Base-by-base conservation (phyloP, 116 monocot genomes). In the Thalassia testudinum region DNA sequence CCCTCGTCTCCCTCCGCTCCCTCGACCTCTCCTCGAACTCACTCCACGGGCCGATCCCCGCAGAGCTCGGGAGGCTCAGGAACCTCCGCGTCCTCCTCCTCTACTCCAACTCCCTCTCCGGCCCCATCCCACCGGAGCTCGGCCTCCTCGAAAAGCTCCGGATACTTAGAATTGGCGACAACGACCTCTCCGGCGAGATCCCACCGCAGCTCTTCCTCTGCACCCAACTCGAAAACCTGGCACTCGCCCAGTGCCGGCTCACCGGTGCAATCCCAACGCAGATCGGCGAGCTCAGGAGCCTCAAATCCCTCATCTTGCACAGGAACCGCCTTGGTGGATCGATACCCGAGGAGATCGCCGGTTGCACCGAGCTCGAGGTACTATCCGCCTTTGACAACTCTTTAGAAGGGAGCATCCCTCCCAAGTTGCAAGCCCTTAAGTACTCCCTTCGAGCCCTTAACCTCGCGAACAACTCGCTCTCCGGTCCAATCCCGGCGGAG, bases 1-100 rank as follows among this genome's bases (percentile, higher is more conserved):
- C 58, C 17, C 69, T 87, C 8, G 15, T 50, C n/a, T 88, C 75
- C 29, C 85, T 95, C 16, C 66, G 78, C 50, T 56, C 50, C 40
- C 80, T 95, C 20, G 95, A 88, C 70, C 23, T 95, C 2, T 95
- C 95, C 10, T 74, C 75, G 27, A 95, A 95, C 58, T 84, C 74
- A 8, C 59, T 88, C 28, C 30, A 78, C 5, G 88, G 88, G 2
- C 24, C 66, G 16, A 79, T 88, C 19, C 88, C 95, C 24, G 66
- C 53, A 0, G 81, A 70, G 63, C 56, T 95, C 16, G 68, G 76
- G 4, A 63, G 58, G 54, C 78, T 87, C 21, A 26, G 49, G 27
- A 76, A 77, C 69, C 70, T 95, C 20, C 58, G 19, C 21, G 66
- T 67, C 42, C 52, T 95, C 57, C 68, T 81, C 50, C 85, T 95